Conservation (phyloP, 2,329 filamentous ascomycete species). For the Botrytis tulipae region DNA sequence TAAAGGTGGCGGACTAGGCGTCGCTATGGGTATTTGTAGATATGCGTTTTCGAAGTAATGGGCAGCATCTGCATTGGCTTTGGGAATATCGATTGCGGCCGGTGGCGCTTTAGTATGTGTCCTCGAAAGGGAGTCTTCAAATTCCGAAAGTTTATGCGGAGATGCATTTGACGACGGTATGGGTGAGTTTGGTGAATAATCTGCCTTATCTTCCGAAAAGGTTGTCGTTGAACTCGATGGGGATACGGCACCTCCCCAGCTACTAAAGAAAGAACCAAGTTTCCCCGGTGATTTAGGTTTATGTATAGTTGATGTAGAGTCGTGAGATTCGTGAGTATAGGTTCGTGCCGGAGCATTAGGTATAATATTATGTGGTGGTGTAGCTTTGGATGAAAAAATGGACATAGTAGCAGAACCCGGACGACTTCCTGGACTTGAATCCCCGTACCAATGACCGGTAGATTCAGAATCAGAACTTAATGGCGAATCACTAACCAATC, state of each 20-base stretch:
- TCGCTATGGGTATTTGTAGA: conserved; percentile 37
- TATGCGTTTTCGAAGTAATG: conserved; percentile 37
- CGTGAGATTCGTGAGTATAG: conserved; percentile 34
- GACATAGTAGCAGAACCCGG: conserved; percentile 38
- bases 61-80: conserved; percentile 44
- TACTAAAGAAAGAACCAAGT: conserved; percentile 65
- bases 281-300: conserved; percentile 53
- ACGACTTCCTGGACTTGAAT: conserved; percentile 32
- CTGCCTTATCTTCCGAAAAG: conserved; percentile 51
- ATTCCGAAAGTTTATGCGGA: conserved; percentile 39
- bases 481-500: conserved; percentile 35
- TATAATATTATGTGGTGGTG: conserved; percentile 36
- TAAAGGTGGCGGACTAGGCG: conserved; percentile 42
- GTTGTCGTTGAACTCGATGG: conserved; percentile 59
- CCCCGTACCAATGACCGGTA: conserved; percentile 35
- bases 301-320: conserved; percentile 33
- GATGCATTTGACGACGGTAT: conserved; percentile 53
- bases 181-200: conserved; percentile 58
- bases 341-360: conserved; percentile 29
- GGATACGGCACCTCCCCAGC: conserved; percentile 57
- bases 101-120: conserved; percentile 40
- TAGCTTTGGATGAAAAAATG: conserved; percentile 38
- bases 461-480: conserved; percentile 35
- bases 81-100: conserved; percentile 37
- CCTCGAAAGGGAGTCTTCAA: conserved; percentile 31